Evolutionary conservation across 768 basidiomycete species (phyloP), one percentile per base, ranked within the genome.

Genomic region (Flagelloscypha sp.): DNA sequence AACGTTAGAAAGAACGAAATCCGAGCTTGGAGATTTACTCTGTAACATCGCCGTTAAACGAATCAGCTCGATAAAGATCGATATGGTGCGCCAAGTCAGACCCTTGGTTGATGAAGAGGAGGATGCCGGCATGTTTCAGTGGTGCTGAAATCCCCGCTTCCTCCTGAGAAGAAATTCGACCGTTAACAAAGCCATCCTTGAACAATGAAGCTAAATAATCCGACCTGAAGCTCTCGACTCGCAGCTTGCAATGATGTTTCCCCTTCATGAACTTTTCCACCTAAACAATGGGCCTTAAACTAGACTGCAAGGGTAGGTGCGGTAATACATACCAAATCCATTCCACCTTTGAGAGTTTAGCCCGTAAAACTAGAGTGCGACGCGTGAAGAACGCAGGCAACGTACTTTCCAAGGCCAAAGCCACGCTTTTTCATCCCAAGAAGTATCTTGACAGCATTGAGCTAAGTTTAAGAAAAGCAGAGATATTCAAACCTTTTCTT

Each of bases 351-450:
- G 13, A 12, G 19, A 15, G 34, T 27, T n/a, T n/a, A n/a, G n/a
- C 23, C 36, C 30, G 23, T 21, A 29, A 21, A 13, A 21, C 32
- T 27, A 35, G 9, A 33, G 20, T 25, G 8, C 13, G 3, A 38
- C 23, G 10, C 7, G 7, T 22, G 22, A 15, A 28, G 12, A 22
- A 27, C 11, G 12, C 12, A 8, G 49, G 13, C 29, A 35, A 51
- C 70, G 37, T 44, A 83, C 83, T 73, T 62, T 41, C 70, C 66
- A 24, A 58, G 59, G 17, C 84, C 85, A 50, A 85, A 77, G 2
- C 85, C 85, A 17, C 85, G 68, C 52, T 87, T 87, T 57, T 88
- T 88, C 47, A 70, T 72, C 3, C 85, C 85, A 7, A 88, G 66
- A 11, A 88, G 57, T 10, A 88, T 56, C 77, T 84, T 37, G 13